Evolutionary conservation across 495 filamentous ascomycete species (phyloP).

Genomic region (Niebla homalea): DNA sequence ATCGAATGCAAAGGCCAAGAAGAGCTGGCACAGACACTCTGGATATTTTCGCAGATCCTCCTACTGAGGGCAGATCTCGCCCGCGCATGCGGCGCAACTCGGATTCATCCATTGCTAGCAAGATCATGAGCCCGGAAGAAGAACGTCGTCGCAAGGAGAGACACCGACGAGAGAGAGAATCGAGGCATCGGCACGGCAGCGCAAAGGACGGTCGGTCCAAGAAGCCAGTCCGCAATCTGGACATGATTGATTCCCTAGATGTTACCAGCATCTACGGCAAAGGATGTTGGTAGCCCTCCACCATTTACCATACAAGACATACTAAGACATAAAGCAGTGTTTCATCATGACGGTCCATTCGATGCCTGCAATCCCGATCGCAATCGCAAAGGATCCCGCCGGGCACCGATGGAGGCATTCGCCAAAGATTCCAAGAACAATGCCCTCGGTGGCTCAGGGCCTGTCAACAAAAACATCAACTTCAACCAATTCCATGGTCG

Average conservation of each 20-base stretch:
- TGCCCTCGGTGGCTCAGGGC: constrained; percentile 75
- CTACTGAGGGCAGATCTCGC: constrained; percentile 23
- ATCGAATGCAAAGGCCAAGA: constrained; percentile 17
- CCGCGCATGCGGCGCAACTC: constrained; percentile 74
- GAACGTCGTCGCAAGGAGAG: constrained; percentile 63
- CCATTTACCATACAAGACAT: not conserved
- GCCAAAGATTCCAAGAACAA: constrained; percentile 86
- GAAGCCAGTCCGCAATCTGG: constrained; percentile 51
- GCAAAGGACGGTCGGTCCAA: constrained; percentile 30
- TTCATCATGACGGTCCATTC: constrained; percentile 97
- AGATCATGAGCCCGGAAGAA: constrained; percentile 54
- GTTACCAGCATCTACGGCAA: constrained; percentile 94
- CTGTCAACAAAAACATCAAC: constrained; percentile 68
- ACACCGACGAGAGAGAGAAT: constrained; percentile 55
- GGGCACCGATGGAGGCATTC: constrained; percentile 94
- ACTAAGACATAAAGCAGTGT: constrained; percentile 44
- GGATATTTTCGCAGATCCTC: constrained; percentile 50
- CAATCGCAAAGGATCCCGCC: constrained; percentile 69
- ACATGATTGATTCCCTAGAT: constrained; percentile 95
- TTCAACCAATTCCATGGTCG: constrained; percentile 71
- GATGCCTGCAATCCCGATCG: constrained; percentile 95
- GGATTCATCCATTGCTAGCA: constrained; percentile 70
- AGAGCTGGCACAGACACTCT: constrained; percentile 25
- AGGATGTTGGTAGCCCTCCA: constrained; percentile 54
- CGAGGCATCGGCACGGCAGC: constrained; percentile 43